Evolutionary conservation across 2,329 filamentous ascomycete genomes (phyloP).

Genomic region (Amauroascus niger): DNA sequence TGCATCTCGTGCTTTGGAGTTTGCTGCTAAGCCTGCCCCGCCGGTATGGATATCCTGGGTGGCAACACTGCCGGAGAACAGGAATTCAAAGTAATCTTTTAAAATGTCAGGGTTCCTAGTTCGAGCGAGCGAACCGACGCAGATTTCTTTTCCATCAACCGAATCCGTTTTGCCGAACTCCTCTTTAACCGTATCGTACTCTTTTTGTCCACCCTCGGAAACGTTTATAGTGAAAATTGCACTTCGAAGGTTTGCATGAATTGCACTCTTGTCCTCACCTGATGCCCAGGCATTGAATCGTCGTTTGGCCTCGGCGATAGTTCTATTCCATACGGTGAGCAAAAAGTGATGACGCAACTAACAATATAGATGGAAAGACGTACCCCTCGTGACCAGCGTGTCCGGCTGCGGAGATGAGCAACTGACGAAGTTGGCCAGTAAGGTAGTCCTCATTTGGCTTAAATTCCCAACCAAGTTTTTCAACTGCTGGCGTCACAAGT

Average conservation of each 20-base stretch:
- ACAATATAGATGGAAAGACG: slow-evolving; percentile 25
- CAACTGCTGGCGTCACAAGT: slow-evolving; percentile 63
- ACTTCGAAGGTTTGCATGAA: slow-evolving; percentile 72
- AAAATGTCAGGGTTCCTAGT: slow-evolving; percentile 62
- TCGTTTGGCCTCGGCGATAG: slow-evolving; percentile 61
- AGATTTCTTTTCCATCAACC: slow-evolving; percentile 84
- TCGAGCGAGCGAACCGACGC: slow-evolving; percentile 64
- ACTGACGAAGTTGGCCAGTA: slow-evolving; percentile 68
- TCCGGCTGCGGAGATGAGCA: slow-evolving; percentile 67
- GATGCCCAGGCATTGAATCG: slow-evolving; percentile 72
- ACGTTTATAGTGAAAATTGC: slow-evolving; percentile 73
- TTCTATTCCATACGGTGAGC: slow-evolving; percentile 35
- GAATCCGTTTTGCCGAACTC: slow-evolving; percentile 76
- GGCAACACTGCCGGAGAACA: slow-evolving; percentile 75
- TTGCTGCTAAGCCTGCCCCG: slow-evolving; percentile 60
- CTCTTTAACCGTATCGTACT: slow-evolving; percentile 66
- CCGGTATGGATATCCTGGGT: slow-evolving; percentile 81
- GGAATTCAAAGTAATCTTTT: slow-evolving; percentile 56
- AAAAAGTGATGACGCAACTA: slow-evolving; percentile 4
- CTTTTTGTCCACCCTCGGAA: slow-evolving; percentile 59
- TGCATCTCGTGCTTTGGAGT: slow-evolving; percentile 59
- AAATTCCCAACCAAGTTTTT: slow-evolving; percentile 79
- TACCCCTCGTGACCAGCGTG: slow-evolving; percentile 65
- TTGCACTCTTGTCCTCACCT: slow-evolving; percentile 53
- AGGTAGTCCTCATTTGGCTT: slow-evolving; percentile 70